Percentiles rank a stretch among this genome's conserved stretches.
Evolutionary conservation across 306 rosid species (phyloP).

Genomic region (Rubus idaeus): DNA sequence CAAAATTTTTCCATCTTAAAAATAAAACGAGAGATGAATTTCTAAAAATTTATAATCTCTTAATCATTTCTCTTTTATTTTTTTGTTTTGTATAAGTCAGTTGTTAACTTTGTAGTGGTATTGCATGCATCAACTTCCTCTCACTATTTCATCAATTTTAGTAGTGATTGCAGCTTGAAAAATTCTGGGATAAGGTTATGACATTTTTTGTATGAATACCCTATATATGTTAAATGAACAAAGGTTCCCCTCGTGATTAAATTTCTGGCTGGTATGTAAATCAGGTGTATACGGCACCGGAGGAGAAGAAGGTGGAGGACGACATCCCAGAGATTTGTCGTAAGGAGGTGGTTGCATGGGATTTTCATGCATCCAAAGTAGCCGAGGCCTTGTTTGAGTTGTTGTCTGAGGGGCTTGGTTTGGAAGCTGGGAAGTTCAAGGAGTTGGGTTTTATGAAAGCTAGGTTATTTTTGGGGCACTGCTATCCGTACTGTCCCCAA

Average conservation of each 20-base stretch:
- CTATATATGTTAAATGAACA: neutral
- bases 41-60: too few species aligned
- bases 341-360: conserved; percentile 35
- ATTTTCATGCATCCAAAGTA: conserved; percentile 18
- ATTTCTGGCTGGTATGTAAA: neutral
- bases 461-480: conserved; percentile 19
- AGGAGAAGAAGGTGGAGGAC: neutral
- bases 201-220: neutral
- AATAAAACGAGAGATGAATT: too few species aligned
- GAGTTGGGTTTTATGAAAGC: conserved; percentile 24
- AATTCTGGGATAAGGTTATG: neutral
- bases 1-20: too few species aligned
- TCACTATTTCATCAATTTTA: neutral
- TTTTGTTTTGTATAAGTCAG: neutral
- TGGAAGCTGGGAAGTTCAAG: conserved; percentile 33
- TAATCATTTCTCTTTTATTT: neutral
- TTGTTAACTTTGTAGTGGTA: neutral
- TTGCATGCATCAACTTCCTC: neutral
- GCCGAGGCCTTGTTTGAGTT: conserved; percentile 39
- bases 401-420: conserved; percentile 41
- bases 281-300: neutral
- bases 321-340: conserved; percentile 35
- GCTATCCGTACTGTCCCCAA: conserved; percentile 42
- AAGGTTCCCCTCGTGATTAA: neutral
- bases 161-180: neutral